Conservation (phyloP, 179 eudicot genomes). For the Pouteria campechiana region DNA sequence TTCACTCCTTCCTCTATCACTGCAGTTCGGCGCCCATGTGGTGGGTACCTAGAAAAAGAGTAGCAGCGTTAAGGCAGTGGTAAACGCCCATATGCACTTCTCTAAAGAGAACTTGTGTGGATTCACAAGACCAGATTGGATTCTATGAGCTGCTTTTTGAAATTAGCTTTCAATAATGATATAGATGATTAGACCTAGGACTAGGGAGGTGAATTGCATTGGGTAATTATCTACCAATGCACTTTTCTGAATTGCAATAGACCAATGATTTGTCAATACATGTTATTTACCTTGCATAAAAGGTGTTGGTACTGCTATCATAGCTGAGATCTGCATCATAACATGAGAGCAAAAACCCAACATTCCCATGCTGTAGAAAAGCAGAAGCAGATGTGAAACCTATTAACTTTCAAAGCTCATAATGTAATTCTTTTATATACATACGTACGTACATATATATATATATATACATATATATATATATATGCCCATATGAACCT, state of each 20-base stretch:
- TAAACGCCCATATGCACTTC: slow-evolving; percentile 1
- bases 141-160: neutral
- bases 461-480: no score
- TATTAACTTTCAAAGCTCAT: no score
- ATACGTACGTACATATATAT: no score
- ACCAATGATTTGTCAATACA: no score
- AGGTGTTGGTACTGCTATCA: slow-evolving; percentile 43
- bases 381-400: neutral
- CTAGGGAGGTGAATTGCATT: no score
- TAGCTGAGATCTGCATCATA: slow-evolving; percentile 79
- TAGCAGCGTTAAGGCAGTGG: no score
- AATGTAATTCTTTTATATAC: no score
- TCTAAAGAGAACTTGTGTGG: neutral
- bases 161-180: neutral
- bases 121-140: neutral
- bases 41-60: slow-evolving; percentile 29
- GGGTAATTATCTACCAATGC: no score
- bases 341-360: slow-evolving; percentile 78
- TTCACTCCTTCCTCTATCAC: slow-evolving; percentile 56
- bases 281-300: slow-evolving; percentile 54
- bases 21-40: slow-evolving; percentile 47
- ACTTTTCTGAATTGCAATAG: no score
- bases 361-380: slow-evolving; percentile 66
- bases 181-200: no score
- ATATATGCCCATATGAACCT: no score